Evolutionary conservation across 768 basidiomycete species (phyloP).

Genomic region (Dictyophora rubrovolvata): DNA sequence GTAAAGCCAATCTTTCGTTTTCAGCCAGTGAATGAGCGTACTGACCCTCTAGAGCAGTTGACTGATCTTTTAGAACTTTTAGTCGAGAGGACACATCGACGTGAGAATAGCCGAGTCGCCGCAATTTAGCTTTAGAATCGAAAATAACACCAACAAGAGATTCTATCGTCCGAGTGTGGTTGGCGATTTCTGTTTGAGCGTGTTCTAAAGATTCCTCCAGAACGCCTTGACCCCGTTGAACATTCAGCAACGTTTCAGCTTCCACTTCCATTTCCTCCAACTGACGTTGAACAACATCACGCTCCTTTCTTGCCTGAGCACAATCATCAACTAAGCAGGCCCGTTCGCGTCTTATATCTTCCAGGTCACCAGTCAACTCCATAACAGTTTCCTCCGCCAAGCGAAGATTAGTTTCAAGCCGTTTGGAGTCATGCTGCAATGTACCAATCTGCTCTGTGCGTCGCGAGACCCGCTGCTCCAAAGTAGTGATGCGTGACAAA

Average conservation of each 20-base stretch:
- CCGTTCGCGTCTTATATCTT: constrained; percentile 54
- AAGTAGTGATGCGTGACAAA: constrained; percentile 55
- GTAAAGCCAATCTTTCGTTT: constrained; percentile 21
- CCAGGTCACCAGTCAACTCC: constrained; percentile 64
- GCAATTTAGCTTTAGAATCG: constrained; percentile 26
- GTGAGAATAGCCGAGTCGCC: constrained; percentile 26
- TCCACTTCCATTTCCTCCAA: constrained; percentile 57
- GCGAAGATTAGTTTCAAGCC: constrained; percentile 63
- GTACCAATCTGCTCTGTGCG: constrained; percentile 67
- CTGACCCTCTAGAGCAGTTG: constrained; percentile 25
- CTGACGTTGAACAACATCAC: constrained; percentile 49
- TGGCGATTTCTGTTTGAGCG: constrained; percentile 7
- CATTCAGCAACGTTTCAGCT: constrained; percentile 31
- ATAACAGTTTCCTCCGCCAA: constrained; percentile 64
- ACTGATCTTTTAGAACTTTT: constrained; percentile 24
- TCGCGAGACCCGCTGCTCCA: constrained; percentile 53
- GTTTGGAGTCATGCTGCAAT: constrained; percentile 69
- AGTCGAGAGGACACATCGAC: constrained; percentile 20
- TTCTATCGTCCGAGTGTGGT: constrained; percentile 19
- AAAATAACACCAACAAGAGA: constrained; percentile 30
- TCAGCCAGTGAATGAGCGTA: constrained; percentile 27
- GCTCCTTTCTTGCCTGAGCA: constrained; percentile 60
- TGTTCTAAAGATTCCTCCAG: constrained; percentile 2
- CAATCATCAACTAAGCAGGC: constrained; percentile 81
- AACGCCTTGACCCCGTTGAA: constrained; percentile 9